phyloP scores from a whole-genome alignment of 495 filamentous ascomycete genomes.

The Xylaria palmicola region DNA sequence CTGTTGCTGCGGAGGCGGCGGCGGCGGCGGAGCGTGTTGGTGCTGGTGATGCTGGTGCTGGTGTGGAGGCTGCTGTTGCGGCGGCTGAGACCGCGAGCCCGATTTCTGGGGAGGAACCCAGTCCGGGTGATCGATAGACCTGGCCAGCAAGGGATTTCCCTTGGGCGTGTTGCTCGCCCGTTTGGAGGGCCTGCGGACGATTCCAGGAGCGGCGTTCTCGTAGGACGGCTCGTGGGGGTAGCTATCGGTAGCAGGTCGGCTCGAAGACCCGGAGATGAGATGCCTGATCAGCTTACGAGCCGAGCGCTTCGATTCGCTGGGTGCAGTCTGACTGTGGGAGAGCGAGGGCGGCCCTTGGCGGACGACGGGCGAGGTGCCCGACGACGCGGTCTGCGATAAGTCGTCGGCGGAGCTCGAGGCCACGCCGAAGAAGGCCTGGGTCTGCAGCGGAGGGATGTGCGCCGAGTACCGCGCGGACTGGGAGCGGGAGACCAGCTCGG shows the following conservation, averaged over 20 bases:
- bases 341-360: constrained; percentile 27
- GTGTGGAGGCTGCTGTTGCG: constrained; percentile 29
- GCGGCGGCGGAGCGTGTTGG: not conserved
- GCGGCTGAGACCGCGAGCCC: constrained; percentile 22
- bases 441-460: constrained; percentile 32
- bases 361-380: constrained; percentile 27
- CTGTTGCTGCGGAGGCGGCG: not conserved
- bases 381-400: constrained; percentile 29
- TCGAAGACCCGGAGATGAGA: constrained; percentile 40
- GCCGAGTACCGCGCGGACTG: constrained; percentile 37
- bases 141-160: constrained; percentile 23
- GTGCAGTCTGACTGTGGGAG: constrained; percentile 33
- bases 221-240: constrained; percentile 37
- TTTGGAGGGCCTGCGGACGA: constrained; percentile 50
- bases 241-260: constrained; percentile 33
- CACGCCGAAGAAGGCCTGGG: constrained; percentile 21
- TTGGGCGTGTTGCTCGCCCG: constrained; percentile 40
- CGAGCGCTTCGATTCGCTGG: constrained; percentile 42
- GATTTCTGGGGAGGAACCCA: constrained; percentile 41
- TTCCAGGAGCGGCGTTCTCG: constrained; percentile 36
- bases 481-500: constrained; percentile 35
- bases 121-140: constrained; percentile 40
- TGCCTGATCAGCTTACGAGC: constrained; percentile 48
- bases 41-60: constrained; percentile 15
- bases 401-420: constrained; percentile 41